A percentile compares a stretch with the other conserved stretches of the same genome.
Evolutionary conservation across 257 asterid genomes (phyloP).

Genomic region (Fraxinus excelsior): DNA sequence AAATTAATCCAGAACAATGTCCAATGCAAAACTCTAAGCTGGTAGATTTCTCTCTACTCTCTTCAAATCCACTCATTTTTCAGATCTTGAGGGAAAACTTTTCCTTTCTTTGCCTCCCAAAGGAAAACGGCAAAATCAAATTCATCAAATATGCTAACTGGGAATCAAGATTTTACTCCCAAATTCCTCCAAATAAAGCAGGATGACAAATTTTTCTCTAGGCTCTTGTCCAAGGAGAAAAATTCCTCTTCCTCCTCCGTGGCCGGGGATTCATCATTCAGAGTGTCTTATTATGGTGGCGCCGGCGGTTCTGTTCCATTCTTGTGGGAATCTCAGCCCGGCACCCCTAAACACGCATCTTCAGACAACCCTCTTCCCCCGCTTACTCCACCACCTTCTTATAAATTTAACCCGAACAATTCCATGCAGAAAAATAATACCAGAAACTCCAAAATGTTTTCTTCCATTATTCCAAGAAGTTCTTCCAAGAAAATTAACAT

Average conservation of each 20-base stretch:
- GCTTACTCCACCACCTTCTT: constrained; percentile 79
- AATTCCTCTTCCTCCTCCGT: constrained; percentile 31
- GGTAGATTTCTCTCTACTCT: constrained; percentile 10
- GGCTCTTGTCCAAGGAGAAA: constrained; percentile 46
- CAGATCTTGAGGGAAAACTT: constrained; percentile 25
- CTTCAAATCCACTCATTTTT: constrained; percentile 33
- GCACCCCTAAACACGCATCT: constrained; percentile 66
- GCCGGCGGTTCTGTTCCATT: constrained; percentile 68
- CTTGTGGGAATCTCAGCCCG: constrained; percentile 82
- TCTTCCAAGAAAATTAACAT: constrained; percentile 28
- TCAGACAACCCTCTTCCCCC: constrained; percentile 56
- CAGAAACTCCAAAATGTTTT: constrained; percentile 30
- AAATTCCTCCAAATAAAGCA: constrained; percentile 33
- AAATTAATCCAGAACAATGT: neutral
- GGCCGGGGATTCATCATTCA: constrained; percentile 48
- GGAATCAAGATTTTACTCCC: constrained; percentile 26
- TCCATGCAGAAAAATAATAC: constrained; percentile 28
- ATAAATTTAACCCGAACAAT: constrained; percentile 26
- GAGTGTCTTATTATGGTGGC: constrained; percentile 67
- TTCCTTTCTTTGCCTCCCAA: too few species aligned
- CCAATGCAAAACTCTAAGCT: constrained; percentile 10
- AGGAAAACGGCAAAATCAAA: constrained; percentile 2
- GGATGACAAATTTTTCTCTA: constrained; percentile 43
- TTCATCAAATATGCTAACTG: constrained; percentile 30
- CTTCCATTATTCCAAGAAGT: constrained; percentile 31